phyloP scores from a whole-genome alignment of 495 filamentous ascomycete species.

The Tetracladium setigerum region DNA sequence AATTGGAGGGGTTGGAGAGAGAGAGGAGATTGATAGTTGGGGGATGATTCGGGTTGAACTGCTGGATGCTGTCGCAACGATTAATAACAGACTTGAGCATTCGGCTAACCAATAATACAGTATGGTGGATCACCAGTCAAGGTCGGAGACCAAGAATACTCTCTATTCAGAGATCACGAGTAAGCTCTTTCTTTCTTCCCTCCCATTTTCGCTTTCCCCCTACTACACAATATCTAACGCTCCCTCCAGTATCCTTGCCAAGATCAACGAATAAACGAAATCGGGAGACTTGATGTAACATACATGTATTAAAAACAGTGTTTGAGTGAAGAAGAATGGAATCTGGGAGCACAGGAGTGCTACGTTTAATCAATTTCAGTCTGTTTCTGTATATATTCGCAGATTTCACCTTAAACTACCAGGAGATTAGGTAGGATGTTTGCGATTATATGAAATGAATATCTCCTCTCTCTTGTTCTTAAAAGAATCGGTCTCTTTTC shows the following conservation, averaged over 20 bases:
- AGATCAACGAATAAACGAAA: conserved; percentile 68
- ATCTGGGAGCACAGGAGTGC: neutral
- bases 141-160: conserved; percentile 94
- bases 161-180: conserved; percentile 95
- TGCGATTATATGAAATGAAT: conserved; percentile 7
- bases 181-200: conserved; percentile 25
- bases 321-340: conserved; percentile 8
- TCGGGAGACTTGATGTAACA: conserved; percentile 14
- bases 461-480: conserved; percentile 9
- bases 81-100: neutral
- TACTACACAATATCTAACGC: neutral
- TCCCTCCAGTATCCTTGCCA: conserved; percentile 64
- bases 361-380: neutral
- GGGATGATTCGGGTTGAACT: neutral
- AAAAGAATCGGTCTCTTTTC: neutral
- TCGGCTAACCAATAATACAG: conserved; percentile 42
- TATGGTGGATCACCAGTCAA: conserved; percentile 94
- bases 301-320: conserved; percentile 14
- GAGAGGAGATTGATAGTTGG: neutral
- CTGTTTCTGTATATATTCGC: neutral
- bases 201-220: neutral
- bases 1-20: conserved; percentile 1
- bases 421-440: neutral
- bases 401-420: neutral
- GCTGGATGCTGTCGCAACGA: neutral